These are phyloP conservation scores for Colletotrichum phormii DNA, from an alignment of 2,329 filamentous ascomycete genomes.

Conservation along the genomic window DNA sequence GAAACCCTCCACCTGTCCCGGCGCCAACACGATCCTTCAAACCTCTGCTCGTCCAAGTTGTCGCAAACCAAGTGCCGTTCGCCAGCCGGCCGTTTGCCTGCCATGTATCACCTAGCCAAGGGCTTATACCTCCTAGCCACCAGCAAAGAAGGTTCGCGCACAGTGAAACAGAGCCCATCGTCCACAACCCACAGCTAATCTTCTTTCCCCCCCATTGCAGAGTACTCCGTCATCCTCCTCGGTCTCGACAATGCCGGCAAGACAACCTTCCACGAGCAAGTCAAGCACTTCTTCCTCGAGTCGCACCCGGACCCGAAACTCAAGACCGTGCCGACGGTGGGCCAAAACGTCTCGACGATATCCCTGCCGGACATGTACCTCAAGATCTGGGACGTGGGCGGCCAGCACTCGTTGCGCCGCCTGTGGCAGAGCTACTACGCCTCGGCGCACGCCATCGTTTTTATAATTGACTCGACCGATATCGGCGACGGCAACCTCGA, in stretches of 20 bases:
- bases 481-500: slow-evolving; percentile 83
- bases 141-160: slow-evolving; percentile 85
- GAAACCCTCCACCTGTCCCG: slow-evolving; percentile 18
- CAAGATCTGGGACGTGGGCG: slow-evolving; percentile 98
- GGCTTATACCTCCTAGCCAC: slow-evolving; percentile 95
- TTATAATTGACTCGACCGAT: slow-evolving; percentile 96
- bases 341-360: slow-evolving; percentile 95
- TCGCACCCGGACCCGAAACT: slow-evolving; percentile 71
- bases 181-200: slow-evolving; percentile 13
- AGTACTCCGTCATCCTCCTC: slow-evolving; percentile 97
- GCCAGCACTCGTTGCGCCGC: slow-evolving; percentile 87
- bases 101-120: slow-evolving; percentile 96
- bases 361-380: slow-evolving; percentile 94
- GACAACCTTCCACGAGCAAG: slow-evolving; percentile 96
- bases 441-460: slow-evolving; percentile 95
- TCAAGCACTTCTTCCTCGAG: slow-evolving; percentile 86
- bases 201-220: slow-evolving; percentile 55
- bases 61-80: slow-evolving; percentile 14
- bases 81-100: slow-evolving; percentile 1
- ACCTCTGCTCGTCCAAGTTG: background rate
- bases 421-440: slow-evolving; percentile 98
- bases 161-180: slow-evolving; percentile 7
- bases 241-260: slow-evolving; percentile 99
- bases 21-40: background rate
- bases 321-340: slow-evolving; percentile 95